Conservation (phyloP, 2,329 filamentous ascomycete genomes). For the Fusarium oxysporum region DNA sequence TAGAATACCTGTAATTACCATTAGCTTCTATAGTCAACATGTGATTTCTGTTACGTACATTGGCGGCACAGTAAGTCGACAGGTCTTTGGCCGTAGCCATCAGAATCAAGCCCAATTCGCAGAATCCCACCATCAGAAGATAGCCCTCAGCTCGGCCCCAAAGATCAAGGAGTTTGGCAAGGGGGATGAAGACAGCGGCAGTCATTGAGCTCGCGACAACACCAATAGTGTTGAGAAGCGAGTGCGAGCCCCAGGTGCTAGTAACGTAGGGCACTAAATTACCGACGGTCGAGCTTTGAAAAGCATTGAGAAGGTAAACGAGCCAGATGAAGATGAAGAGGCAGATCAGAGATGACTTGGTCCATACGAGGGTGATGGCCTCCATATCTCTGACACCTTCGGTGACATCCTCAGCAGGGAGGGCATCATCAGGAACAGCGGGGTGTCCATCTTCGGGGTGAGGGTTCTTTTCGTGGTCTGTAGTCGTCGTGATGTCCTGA, state of each 20-base stretch:
- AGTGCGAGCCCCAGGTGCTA: slow-evolving; percentile 1
- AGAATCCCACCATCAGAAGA: slow-evolving; percentile 19
- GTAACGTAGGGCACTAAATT: slow-evolving; percentile 11
- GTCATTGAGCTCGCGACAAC: slow-evolving; percentile 19
- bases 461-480: slow-evolving; percentile 11
- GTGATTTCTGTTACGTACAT: slow-evolving; percentile 44
- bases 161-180: slow-evolving; percentile 20
- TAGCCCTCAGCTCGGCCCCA: slow-evolving; percentile 23
- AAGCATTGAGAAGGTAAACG: slow-evolving; percentile 11
- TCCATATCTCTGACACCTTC: slow-evolving; percentile 36
- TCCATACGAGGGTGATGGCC: slow-evolving; percentile 19
- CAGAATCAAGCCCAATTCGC: slow-evolving; percentile 64
- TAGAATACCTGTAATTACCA: background rate
- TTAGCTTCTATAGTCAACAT: accelerated
- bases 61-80: slow-evolving; percentile 62
- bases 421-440: background rate
- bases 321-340: slow-evolving; percentile 27
- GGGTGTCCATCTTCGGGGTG: slow-evolving; percentile 21
- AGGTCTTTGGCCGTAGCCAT: slow-evolving; percentile 66
- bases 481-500: background rate
- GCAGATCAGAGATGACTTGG: background rate
- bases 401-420: slow-evolving; percentile 28
- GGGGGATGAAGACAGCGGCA: slow-evolving; percentile 2
- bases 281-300: slow-evolving; percentile 53
- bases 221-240: slow-evolving; percentile 13